A percentile compares a stretch with the other conserved stretches of the same genome.
Evolutionary conservation across 192 early-diverging fungal genomes (phyloP).

Genomic region (Coemansia sp.): DNA sequence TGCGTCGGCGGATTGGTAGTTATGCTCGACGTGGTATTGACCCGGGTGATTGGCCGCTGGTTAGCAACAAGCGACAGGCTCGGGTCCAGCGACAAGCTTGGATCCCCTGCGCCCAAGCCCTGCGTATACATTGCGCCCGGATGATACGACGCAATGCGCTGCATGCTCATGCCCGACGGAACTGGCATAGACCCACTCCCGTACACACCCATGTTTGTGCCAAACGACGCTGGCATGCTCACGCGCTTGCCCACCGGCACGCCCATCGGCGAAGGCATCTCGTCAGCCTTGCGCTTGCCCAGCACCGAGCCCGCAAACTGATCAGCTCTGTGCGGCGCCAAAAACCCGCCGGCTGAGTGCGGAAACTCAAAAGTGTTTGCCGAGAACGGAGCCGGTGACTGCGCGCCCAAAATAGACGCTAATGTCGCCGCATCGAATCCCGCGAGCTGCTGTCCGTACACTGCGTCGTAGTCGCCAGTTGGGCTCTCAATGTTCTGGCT

Average conservation of each 20-base stretch:
- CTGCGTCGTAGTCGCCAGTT: no score
- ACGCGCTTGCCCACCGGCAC: slow-evolving; percentile 46
- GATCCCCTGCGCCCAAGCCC: no score
- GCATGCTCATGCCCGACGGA: slow-evolving; percentile 25
- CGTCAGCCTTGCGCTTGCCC: slow-evolving; percentile 35
- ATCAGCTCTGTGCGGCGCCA: background rate
- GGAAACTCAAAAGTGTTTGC: slow-evolving; percentile 2
- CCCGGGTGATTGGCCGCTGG: slow-evolving; percentile 17
- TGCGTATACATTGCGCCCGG: slow-evolving; percentile 4
- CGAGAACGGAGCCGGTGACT: background rate
- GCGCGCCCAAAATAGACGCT: slow-evolving; percentile 1
- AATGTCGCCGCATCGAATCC: background rate
- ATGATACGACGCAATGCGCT: slow-evolving; percentile 45
- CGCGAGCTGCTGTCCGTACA: slow-evolving; percentile 8
- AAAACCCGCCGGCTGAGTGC: background rate
- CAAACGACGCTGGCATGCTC: slow-evolving; percentile 40
- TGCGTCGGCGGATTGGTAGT: slow-evolving; percentile 17
- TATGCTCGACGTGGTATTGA: slow-evolving; percentile 10
- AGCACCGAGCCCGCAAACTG: slow-evolving; percentile 1
- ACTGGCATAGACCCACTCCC: slow-evolving; percentile 11
- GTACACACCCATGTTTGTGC: background rate
- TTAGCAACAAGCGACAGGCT: slow-evolving; percentile 8
- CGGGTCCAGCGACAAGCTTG: background rate
- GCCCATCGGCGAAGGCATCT: slow-evolving; percentile 22
- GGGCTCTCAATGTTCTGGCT: background rate